Evolutionary conservation across 495 filamentous ascomycete genomes (phyloP).

Genomic region (Jackrogersella multiformis): DNA sequence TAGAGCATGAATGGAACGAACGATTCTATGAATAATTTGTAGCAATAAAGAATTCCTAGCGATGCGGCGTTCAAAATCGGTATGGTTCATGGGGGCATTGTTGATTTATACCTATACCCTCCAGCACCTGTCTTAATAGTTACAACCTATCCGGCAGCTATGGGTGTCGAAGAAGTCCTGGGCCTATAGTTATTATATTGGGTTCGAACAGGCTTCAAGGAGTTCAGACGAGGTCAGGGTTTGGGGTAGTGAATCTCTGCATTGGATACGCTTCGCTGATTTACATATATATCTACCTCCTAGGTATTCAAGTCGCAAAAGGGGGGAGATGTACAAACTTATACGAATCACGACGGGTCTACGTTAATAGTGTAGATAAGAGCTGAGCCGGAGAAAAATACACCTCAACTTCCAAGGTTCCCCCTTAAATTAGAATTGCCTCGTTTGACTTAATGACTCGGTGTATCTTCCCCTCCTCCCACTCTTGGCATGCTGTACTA

Average conservation of each 20-base stretch:
- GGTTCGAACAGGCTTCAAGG: conserved; percentile 10
- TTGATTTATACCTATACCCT: background rate
- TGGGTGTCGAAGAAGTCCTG: conserved; percentile 5
- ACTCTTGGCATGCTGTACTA: conserved; percentile 16
- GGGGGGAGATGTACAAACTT: background rate
- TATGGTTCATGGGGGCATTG: background rate
- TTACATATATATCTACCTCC: background rate
- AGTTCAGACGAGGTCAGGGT: conserved; percentile 24
- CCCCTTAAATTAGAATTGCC: background rate
- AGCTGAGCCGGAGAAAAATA: background rate
- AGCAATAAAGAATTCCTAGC: background rate
- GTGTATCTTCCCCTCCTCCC: conserved; percentile 6
- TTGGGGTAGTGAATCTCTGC: background rate
- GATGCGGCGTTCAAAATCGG: conserved; percentile 23
- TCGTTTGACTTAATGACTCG: no score
- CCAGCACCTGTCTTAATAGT: no score
- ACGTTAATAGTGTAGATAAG: background rate
- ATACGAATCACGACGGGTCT: background rate
- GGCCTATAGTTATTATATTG: conserved; percentile 4
- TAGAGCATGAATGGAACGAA: conserved; percentile 43
- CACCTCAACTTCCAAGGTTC: conserved; percentile 23
- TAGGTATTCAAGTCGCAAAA: background rate
- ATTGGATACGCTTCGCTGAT: background rate
- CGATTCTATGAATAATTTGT: conserved; percentile 47
- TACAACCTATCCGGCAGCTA: background rate